Conservation (phyloP, 2,329 filamentous ascomycete species). For the Aureobasidium namibiae region DNA sequence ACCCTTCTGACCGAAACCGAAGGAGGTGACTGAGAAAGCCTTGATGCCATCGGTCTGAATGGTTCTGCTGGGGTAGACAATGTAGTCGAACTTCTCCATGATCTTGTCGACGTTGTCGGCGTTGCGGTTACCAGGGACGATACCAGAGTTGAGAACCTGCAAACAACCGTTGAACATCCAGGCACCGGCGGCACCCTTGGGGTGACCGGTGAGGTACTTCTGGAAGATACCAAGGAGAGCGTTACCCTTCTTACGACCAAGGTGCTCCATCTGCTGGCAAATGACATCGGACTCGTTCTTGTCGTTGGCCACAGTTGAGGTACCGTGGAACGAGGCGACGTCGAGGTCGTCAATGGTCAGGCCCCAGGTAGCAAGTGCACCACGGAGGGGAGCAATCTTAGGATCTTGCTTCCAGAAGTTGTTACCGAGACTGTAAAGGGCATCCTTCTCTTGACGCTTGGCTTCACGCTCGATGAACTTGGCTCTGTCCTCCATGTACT, state of each 20-base stretch:
- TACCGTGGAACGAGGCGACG: constrained; percentile 97
- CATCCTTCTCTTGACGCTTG: constrained; percentile 83
- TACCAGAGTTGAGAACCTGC: constrained; percentile 86
- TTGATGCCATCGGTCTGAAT: constrained; percentile 98
- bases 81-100: constrained; percentile 97
- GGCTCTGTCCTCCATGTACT: constrained; percentile 78
- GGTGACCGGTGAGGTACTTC: constrained; percentile 97
- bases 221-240: constrained; percentile 96
- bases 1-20: constrained; percentile 98
- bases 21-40: constrained; percentile 97
- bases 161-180: constrained; percentile 99
- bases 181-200: constrained; percentile 96
- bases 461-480: constrained; percentile 84
- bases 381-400: constrained; percentile 87
- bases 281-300: constrained; percentile 99
- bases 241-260: constrained; percentile 94
- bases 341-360: constrained; percentile 92
- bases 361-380: constrained; percentile 94
- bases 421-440: constrained; percentile 87
- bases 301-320: constrained; percentile 96
- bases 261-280: constrained; percentile 89
- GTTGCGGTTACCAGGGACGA: constrained; percentile 95
- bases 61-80: constrained; percentile 89
- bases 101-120: constrained; percentile 93
- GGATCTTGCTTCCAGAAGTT: constrained; percentile 98